Percentiles rank a stretch among this genome's conserved stretches.
Conservation (phyloP, 2,329 filamentous ascomycete genomes). For the Aspergillus fumigatiaffinis region DNA sequence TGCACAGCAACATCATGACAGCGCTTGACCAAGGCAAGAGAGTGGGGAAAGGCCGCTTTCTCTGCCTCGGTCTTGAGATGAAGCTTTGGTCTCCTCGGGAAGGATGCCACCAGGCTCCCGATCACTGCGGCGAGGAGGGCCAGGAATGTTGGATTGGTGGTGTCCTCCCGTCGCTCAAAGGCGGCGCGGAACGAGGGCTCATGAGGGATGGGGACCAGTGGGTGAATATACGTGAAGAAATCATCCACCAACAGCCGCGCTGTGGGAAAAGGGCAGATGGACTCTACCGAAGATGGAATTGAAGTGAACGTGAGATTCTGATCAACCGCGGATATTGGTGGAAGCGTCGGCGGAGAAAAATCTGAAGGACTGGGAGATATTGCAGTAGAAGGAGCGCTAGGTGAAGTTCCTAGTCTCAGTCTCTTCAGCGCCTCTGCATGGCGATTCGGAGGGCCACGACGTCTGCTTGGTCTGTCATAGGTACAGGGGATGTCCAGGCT, state of each 20-base stretch:
- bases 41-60: constrained; percentile 39
- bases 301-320: constrained; percentile 32
- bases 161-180: constrained; percentile 41
- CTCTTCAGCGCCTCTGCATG: constrained; percentile 66
- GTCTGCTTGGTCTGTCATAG: constrained; percentile 59
- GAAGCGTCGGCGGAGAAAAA: constrained; percentile 39
- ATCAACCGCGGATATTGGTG: constrained; percentile 19
- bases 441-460: constrained; percentile 62
- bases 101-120: constrained; percentile 42
- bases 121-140: constrained; percentile 46
- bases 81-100: constrained; percentile 41
- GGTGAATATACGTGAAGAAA: constrained; percentile 48
- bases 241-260: constrained; percentile 43
- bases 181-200: constrained; percentile 45
- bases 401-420: constrained; percentile 45
- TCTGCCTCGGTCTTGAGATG: constrained; percentile 38
- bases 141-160: constrained; percentile 39
- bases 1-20: constrained; percentile 44
- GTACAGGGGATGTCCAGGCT: constrained; percentile 65
- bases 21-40: constrained; percentile 39
- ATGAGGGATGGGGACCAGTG: constrained; percentile 44
- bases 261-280: constrained; percentile 42
- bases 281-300: constrained; percentile 46
- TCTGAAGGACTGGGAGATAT: constrained; percentile 41
- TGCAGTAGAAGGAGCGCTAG: constrained; percentile 8